Percentiles rank a stretch among this genome's conserved stretches.
Conservation (phyloP, 2,329 filamentous ascomycete species). For the Aspergillus transmontanensis region DNA sequence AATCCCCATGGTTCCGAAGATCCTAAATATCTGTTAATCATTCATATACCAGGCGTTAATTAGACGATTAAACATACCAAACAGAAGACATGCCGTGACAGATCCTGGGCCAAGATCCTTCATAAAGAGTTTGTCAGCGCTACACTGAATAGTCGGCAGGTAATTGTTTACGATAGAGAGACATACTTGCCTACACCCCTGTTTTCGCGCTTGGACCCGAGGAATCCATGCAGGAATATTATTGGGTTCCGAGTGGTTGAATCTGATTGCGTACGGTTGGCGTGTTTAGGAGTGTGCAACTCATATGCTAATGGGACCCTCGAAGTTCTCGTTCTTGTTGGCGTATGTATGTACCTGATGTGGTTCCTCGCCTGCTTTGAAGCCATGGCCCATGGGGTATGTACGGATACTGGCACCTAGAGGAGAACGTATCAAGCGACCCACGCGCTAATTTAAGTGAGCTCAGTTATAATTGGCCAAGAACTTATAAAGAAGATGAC, state of each 20-base stretch:
- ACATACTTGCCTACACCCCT: slow-evolving; percentile 85
- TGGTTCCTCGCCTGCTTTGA: background rate
- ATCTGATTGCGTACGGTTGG: background rate
- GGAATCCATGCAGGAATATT: slow-evolving; percentile 85
- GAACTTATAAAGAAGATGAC: background rate
- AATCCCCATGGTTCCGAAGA: slow-evolving; percentile 88
- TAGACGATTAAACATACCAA: background rate
- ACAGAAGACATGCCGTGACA: slow-evolving; percentile 8
- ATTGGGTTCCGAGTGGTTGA: slow-evolving; percentile 54
- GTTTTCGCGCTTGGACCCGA: slow-evolving; percentile 90
- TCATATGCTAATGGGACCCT: slow-evolving; percentile 11
- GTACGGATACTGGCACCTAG: background rate
- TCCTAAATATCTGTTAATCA: slow-evolving; percentile 56
- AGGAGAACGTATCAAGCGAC: background rate
- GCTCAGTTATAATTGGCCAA: background rate
- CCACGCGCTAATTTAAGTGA: background rate
- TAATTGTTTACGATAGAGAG: background rate
- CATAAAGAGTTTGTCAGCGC: background rate
- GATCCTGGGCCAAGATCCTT: slow-evolving; percentile 20
- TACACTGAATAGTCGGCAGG: background rate
- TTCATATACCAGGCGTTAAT: background rate
- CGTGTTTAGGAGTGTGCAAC: background rate
- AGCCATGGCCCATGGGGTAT: background rate
- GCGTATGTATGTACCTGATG: background rate
- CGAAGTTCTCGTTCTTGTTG: background rate